Conservation (phyloP, 495 filamentous ascomycete genomes). For the Annulohypoxylon bovei region DNA sequence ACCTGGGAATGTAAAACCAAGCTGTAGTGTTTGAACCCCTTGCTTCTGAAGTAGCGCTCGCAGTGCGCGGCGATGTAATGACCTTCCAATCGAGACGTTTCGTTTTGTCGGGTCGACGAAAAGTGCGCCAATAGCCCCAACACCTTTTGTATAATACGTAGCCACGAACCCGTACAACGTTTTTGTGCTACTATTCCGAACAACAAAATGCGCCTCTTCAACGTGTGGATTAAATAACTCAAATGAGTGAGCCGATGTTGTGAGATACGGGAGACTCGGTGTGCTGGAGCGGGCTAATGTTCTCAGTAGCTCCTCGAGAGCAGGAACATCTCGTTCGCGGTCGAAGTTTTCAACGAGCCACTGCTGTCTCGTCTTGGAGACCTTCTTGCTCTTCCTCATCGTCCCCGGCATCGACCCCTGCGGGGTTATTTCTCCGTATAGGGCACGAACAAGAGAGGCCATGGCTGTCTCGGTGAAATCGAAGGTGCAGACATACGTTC, state of each 20-base stretch:
- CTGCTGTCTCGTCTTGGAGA: constrained; percentile 81
- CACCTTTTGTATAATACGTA: constrained; percentile 79
- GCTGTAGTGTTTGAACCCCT: constrained; percentile 78
- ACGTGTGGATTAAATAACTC: constrained; percentile 72
- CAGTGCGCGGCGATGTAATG: constrained; percentile 83
- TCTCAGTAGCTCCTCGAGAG: constrained; percentile 73
- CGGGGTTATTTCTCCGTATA: constrained; percentile 80
- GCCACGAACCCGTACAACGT: constrained; percentile 89
- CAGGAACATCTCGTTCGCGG: constrained; percentile 74
- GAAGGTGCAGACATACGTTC: constrained; percentile 91
- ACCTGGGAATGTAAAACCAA: constrained; percentile 79
- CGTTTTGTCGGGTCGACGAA: constrained; percentile 85
- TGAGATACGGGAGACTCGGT: constrained; percentile 68
- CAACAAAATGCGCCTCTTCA: constrained; percentile 85
- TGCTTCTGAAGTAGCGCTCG: constrained; percentile 68
- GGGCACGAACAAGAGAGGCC: constrained; percentile 78
- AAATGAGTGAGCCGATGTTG: constrained; percentile 79
- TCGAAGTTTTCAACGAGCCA: constrained; percentile 91
- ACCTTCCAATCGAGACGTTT: constrained; percentile 86
- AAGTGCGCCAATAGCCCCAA: constrained; percentile 81
- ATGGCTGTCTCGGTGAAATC: constrained; percentile 93
- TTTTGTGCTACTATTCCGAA: constrained; percentile 88
- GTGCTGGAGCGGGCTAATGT: constrained; percentile 66
- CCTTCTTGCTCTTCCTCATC: constrained; percentile 81
- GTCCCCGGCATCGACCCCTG: constrained; percentile 81